Percentiles rank a stretch among this genome's conserved stretches.
Evolutionary conservation across 345 rosid species (phyloP).

Genomic region (Gossypium longicalyx): DNA sequence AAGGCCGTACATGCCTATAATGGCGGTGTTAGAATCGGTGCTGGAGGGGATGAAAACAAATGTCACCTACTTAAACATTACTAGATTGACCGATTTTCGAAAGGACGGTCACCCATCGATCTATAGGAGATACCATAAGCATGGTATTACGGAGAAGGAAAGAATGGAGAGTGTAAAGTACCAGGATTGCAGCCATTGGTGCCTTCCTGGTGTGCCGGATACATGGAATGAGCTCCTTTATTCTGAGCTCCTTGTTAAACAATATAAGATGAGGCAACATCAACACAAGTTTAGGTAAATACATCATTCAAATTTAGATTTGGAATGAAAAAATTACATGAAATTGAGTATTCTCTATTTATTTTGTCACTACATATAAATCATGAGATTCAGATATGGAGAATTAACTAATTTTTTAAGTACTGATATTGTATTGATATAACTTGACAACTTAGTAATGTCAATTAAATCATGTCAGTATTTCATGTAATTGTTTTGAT

Average conservation of each 20-base stretch:
- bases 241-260: conserved; percentile 57
- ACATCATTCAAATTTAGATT: neutral
- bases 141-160: conserved; percentile 35
- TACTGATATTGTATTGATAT: neutral
- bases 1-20: conserved; percentile 58
- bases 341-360: neutral
- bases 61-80: conserved; percentile 77
- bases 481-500: neutral
- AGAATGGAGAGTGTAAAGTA: conserved; percentile 42
- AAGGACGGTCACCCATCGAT: conserved; percentile 95
- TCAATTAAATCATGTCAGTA: neutral
- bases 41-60: conserved; percentile 67
- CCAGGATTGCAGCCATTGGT: conserved; percentile 99
- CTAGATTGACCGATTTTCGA: conserved; percentile 77
- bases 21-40: conserved; percentile 76
- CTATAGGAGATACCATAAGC: conserved; percentile 50
- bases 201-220: conserved; percentile 97
- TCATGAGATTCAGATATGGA: neutral
- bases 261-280: conserved; percentile 35
- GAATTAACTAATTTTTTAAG: too few species aligned
- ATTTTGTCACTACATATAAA: neutral
- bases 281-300: conserved; percentile 37
- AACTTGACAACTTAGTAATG: neutral
- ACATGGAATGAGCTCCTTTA: conserved; percentile 87
- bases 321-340: conserved; percentile 9